Base-by-base conservation (phyloP, 2,329 filamentous ascomycete genomes). In the Juglanconis oblonga region DNA sequence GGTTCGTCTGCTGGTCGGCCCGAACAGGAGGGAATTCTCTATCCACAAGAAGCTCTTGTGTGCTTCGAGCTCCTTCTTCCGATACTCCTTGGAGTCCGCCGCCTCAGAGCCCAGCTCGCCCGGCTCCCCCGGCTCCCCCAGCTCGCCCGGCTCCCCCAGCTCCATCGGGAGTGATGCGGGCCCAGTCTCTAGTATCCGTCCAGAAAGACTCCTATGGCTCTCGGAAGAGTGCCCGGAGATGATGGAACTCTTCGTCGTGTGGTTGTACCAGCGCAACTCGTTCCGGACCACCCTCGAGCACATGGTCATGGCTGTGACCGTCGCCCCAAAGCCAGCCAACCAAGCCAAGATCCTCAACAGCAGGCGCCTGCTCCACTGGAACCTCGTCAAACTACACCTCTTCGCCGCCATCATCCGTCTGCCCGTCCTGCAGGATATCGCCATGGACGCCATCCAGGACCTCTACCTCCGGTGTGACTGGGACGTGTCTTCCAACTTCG, bases 401-500 rank as follows among this genome's bases (percentile, higher is more conserved):
- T 86, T 86, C 70, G 83, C 82, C 48, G 78, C 82, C 3, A 73
- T 76, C 57, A 77, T 83, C 64, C 76, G 76, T 52, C 72, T 85
- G 3, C 70, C 77, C 33, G 74, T 74, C 8, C 74, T 86, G 8
- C 83, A 86, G 66, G 83, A 86, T 68, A 71, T 77, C 17, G 77
- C 81, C 67, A 85, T 85, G 77, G 83, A 86, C 64, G 79, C 79
- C 42, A 71, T 86, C 17, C 83, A 86, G 69, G 83, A 86, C 65
- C 70, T 86, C 14, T 85, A 86, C 67, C 79, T 86, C 44, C 77
- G 78, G 13, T 78, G 79, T 67, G 80, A 86, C 74, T 86, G 82
- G 82, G 81, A 84, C 65, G 79, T 86, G 58, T 78, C 79, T 3
- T 77, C 81, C 1, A 72, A 72, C 32, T 77, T 86, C 52, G 71